Base-by-base conservation (phyloP, 2,329 filamentous ascomycete genomes). In the Alternaria angustiovoidea region DNA sequence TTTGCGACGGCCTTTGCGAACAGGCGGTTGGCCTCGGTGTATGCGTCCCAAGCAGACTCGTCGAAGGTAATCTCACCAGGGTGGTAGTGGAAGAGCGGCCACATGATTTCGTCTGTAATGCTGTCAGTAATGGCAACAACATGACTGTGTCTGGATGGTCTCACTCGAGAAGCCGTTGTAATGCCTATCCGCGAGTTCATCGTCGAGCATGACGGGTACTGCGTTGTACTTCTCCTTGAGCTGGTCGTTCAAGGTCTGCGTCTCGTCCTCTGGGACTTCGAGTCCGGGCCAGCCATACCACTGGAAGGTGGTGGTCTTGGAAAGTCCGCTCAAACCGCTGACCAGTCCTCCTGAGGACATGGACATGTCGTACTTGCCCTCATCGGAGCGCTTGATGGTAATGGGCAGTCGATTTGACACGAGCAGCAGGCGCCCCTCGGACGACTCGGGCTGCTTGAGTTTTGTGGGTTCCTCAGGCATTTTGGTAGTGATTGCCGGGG, bases 281-380 rank as follows among this genome's bases (percentile, higher is more conserved):
- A 97, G 82, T 38, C 95, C 95, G 1, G 95, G 94, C 94, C 95
- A 98, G 69, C 95, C 95, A 80, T 98, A 98, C 95, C 95, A 99
- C 79, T 95, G 92, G 80, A 98, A 98, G 69, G 90, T 94, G 26
- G 93, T 97, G 32, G 92, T 91, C 81, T 97, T 97, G 72, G 92
- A 90, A 59, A 98, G 83, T 26, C 95, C 95, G 68, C 92, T 96
- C 62, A 99, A 85, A 20, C 95, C 95, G 51, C 93, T 97, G 73
- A 98, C 95, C 41, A 99, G 87, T 41, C 95, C 95, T 59, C 95
- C 95, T 2, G 95, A 98, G 47, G 94, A 98, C 92, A 97, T 97
- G 77, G 91, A 93, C 80, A 96, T 97, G 74, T 89, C 87, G 83
- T 97, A 99, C 78, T 91, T 90, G 73, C 93, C 94, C 84, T 97